Conservation (phyloP, 1,284 basidiomycete genomes). For the Rhodotorula sp. region DNA sequence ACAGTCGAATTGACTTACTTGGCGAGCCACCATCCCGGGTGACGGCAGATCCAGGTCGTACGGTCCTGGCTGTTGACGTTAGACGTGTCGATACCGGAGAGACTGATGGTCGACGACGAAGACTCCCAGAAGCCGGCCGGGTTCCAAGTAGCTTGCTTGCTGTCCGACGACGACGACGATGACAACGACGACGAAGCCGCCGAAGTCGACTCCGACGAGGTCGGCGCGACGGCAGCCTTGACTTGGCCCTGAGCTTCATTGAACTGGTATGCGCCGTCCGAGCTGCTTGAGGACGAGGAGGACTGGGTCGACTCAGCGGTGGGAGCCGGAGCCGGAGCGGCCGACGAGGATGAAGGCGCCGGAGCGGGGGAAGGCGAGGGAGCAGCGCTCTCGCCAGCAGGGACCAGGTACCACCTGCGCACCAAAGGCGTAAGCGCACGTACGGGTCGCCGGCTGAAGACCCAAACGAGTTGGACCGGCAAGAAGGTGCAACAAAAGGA, state of each 20-base stretch:
- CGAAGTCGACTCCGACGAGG: not conserved
- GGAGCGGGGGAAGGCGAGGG: not conserved
- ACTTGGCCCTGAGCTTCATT: not conserved
- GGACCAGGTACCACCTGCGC: slow-evolving; percentile 36
- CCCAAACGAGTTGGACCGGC: not conserved
- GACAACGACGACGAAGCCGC: not conserved
- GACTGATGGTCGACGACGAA: slow-evolving; percentile 9
- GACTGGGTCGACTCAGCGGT: not conserved
- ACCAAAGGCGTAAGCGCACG: not conserved
- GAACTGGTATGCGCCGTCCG: not conserved
- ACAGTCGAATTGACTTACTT: not conserved
- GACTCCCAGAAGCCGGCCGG: slow-evolving; percentile 20
- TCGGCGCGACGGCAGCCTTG: slow-evolving; percentile 1
- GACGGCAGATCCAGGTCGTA: slow-evolving; percentile 32
- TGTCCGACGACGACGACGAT: slow-evolving; percentile 2
- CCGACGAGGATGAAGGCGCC: not conserved
- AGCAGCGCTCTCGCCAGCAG: slow-evolving; percentile 7
- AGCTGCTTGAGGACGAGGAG: not conserved
- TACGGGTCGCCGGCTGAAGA: not conserved
- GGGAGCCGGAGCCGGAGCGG: slow-evolving; percentile 1
- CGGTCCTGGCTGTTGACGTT: slow-evolving; percentile 21
- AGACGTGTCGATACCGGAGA: slow-evolving; percentile 15
- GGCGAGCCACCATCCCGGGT: slow-evolving; percentile 32
- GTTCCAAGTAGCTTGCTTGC: slow-evolving; percentile 16
- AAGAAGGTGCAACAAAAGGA: not conserved